Evolutionary conservation across 2,329 filamentous ascomycete genomes (phyloP), one percentile per base, ranked within the genome.

Genomic region (Colletotrichum agaves): DNA sequence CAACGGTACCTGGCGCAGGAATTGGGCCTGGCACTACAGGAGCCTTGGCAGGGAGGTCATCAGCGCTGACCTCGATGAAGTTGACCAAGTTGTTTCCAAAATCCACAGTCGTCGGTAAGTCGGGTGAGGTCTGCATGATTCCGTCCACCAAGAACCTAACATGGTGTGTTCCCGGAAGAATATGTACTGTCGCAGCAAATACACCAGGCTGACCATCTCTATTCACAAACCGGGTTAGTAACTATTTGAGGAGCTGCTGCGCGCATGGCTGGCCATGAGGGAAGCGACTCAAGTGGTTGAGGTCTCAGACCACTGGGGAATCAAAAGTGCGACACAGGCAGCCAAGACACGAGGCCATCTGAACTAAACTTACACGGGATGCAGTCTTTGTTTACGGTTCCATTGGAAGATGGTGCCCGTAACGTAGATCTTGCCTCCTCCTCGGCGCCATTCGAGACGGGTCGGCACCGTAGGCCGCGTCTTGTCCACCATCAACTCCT

Each of bases 61-160:
- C 91, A 39, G 93, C 89, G 74, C 87, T 93, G 70, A 98, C 92
- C 82, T 99, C 96, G 75, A 99, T 93, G 78, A 98, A 99, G 81
- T 99, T 99, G 80, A 99, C 95, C 17, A 99, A 85, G 76, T 97
- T 97, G 81, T 98, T 98, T 71, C 94, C 97, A 78, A 97, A 98
- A 78, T 99, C 96, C 66, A 99, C 96, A 2, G 96, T 97, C 0
- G 96, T 98, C 13, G 96, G 95, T 62, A 98, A 85, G 71, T 92
- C 89, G 68, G 92, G 90, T 15, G 93, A 96, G 13, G 94, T 96
- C 76, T 91, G 88, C 93, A 98, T 97, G 75, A 95, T 91, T 66
- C 92, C 93, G 80, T 98, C 95, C 57, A 98, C 94, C 72, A 99
- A 87, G 81, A 98, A 99, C 76, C 97, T 95, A 75, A 99, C 86